phyloP scores from a whole-genome alignment of 202 grass and related monocot species.

The Setaria viridis region DNA sequence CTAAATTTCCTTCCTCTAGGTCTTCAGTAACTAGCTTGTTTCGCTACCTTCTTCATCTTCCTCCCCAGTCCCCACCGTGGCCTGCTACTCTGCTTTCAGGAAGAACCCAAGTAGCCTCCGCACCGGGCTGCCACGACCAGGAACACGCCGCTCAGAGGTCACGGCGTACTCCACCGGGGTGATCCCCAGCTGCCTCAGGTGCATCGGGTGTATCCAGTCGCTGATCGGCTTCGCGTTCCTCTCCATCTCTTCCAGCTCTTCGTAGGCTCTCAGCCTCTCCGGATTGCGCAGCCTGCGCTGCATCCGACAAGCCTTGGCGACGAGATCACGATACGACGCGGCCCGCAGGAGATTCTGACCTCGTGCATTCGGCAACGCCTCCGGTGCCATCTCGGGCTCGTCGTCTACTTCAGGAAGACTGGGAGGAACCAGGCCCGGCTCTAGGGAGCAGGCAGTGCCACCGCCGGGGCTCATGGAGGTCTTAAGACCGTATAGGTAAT shows the following conservation, averaged over 20 bases:
- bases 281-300: not conserved
- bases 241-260: conserved; percentile 21
- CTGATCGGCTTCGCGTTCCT: not conserved
- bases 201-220: not conserved
- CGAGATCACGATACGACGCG: not conserved
- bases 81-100: conserved; percentile 12
- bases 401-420: too few species aligned
- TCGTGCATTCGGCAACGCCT: too few species aligned
- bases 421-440: too few species aligned
- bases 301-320: not conserved
- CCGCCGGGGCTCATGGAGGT: too few species aligned
- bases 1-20: too few species aligned
- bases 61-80: too few species aligned
- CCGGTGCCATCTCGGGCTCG: too few species aligned
- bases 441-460: too few species aligned
- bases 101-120: not conserved
- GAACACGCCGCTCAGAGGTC: not conserved
- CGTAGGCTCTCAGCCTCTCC: not conserved
- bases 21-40: too few species aligned
- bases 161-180: not conserved
- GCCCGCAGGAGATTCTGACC: too few species aligned
- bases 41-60: too few species aligned
- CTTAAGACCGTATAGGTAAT: too few species aligned
- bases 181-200: not conserved
- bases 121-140: not conserved